These are phyloP conservation scores for Hirsutella rhossiliensis DNA, from an alignment of 2,329 filamentous ascomycete genomes.

Conservation along the genomic window DNA sequence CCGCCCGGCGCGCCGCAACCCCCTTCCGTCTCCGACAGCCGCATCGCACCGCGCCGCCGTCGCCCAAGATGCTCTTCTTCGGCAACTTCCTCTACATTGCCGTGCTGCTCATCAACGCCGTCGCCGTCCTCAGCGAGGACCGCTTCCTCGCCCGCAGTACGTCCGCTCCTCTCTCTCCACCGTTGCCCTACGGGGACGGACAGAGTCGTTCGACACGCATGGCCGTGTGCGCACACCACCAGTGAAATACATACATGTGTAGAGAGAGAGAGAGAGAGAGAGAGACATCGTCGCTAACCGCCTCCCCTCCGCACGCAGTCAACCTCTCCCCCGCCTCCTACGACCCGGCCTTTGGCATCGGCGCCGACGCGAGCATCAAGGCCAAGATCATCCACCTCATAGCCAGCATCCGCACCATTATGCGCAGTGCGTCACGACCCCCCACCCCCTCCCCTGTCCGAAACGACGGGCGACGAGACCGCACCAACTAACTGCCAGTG, in stretches of 20 bases:
- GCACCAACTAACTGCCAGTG: not conserved
- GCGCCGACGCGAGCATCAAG: slow-evolving; percentile 66
- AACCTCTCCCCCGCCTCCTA: slow-evolving; percentile 62
- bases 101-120: slow-evolving; percentile 83
- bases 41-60: slow-evolving; percentile 3
- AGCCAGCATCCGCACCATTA: slow-evolving; percentile 77
- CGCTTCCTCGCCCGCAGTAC: slow-evolving; percentile 67
- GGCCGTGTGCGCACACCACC: too few relatives aligned
- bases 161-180: slow-evolving; percentile 5
- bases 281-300: not conserved
- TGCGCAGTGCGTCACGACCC: slow-evolving; percentile 55
- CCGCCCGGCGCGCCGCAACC: not conserved
- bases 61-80: slow-evolving; percentile 50
- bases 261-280: too few relatives aligned
- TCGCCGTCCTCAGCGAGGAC: slow-evolving; percentile 90
- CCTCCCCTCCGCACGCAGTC: slow-evolving; percentile 28
- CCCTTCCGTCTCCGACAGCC: not conserved
- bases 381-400: slow-evolving; percentile 83
- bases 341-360: slow-evolving; percentile 69
- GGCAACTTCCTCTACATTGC: slow-evolving; percentile 64
- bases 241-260: too few relatives aligned
- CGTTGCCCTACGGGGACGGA: too few relatives aligned
- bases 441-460: not conserved
- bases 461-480: not conserved
- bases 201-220: too few relatives aligned